Conservation (phyloP, 768 basidiomycete species). For the Astraeus odoratus region DNA sequence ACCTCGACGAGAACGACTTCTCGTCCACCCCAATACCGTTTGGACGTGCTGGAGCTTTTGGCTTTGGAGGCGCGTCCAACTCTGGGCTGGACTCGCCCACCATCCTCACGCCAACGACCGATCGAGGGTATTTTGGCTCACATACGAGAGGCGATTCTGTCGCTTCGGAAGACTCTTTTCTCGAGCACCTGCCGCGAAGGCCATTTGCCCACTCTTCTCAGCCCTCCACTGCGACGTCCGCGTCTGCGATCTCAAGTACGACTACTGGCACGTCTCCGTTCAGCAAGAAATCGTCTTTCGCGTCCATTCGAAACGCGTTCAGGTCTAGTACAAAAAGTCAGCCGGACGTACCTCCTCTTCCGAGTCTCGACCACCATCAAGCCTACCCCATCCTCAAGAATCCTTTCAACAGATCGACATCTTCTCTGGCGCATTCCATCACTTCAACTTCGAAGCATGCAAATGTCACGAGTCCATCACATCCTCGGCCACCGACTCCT, state of each 20-base stretch:
- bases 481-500: constrained; percentile 55
- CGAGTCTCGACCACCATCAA: constrained; percentile 53
- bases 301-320: constrained; percentile 83
- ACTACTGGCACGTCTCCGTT: constrained; percentile 39
- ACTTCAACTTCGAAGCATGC: constrained; percentile 33
- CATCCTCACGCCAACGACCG: constrained; percentile 43
- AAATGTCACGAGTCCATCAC: constrained; percentile 41
- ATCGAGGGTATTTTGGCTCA: constrained; percentile 50
- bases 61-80: constrained; percentile 33
- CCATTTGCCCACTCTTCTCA: constrained; percentile 68
- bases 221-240: constrained; percentile 56
- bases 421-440: constrained; percentile 54
- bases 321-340: constrained; percentile 50
- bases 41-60: constrained; percentile 50
- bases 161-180: constrained; percentile 68
- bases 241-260: constrained; percentile 15
- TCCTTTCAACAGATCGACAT: constrained; percentile 77
- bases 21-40: constrained; percentile 59
- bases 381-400: constrained; percentile 69
- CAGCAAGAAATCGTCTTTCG: constrained; percentile 78
- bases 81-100: constrained; percentile 66
- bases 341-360: constrained; percentile 69
- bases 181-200: constrained; percentile 50
- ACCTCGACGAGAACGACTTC: constrained; percentile 75
- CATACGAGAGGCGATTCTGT: constrained; percentile 76